Base-by-base conservation (phyloP, 192 early-diverging fungal species). In the Backusella macrospora region DNA sequence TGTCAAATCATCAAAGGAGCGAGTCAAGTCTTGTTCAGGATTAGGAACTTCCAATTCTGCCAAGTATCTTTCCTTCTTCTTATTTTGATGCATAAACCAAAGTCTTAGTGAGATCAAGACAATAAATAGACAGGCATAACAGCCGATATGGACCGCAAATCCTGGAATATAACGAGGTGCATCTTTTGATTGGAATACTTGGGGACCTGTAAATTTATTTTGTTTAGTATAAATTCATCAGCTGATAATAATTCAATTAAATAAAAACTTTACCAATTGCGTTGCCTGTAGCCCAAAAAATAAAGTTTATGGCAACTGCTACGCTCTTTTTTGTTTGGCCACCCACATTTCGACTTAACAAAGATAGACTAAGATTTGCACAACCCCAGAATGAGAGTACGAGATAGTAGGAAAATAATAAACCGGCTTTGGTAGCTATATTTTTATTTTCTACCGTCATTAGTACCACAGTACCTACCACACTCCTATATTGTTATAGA, bases 1-100 rank as follows among this genome's bases (percentile, higher is more conserved):
- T n/a, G 72, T 73, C 45, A 73, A 65, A 23, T 73, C 72, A 39
- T 73, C 72, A 45, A 73, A 73, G 8, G 72, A 73, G 10, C 47
- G 72, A 15, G 72, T 65, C 43, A 73, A 21, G 7, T 73, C 46
- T 1, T 21, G 40, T 21, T 73, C 72, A 15, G 52, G 29, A 14
- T 66, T 65, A 0, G 21, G 44, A 21, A 18, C 63, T 18, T 45
- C 29, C 44, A 37, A 47, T 21, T 65, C 63, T 26, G 16, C 44
- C 37, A 46, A 73, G 39, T 6, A 13, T 10, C 9, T 59, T 26
- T 59, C 21, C 52, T 59, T 59, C 52, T 26, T 59, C 52, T 59
- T 59, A 23, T 59, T 59, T 59, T 59, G 21, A 4, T 1, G 4
- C 21, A 59, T 12, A 26, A 59, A 59, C 52, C 64, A 65, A n/a